Evolutionary conservation across 176 grass and related monocot genomes (phyloP), one percentile per base, ranked within the genome.

Genomic region (Chloris gayana): DNA sequence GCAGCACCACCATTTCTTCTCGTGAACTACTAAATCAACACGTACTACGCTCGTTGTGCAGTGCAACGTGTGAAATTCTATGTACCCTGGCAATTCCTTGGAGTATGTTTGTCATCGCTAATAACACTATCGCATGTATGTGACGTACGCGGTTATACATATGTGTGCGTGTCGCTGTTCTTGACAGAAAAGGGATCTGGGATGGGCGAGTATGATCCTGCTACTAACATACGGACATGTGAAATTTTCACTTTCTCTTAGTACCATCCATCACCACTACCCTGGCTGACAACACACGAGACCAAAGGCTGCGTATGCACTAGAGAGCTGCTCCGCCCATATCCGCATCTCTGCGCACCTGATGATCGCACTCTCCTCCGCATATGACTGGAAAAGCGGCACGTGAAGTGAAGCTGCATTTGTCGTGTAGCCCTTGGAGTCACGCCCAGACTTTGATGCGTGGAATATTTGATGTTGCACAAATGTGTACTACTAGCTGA

Each of bases 391-490:
- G n/a, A 67, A 89, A 78, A 78, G 83, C 67, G 83, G 73, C 87
- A 82, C 87, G 87, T 85, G 87, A n/a, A n/a, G n/a, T n/a, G n/a
- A 89, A 33, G 72, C 25, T 19, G 68, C 46, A 0, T 38, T 82
- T 86, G 88, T 85, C 83, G 24, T 4, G 10, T 89, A 82, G 83
- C 83, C 0, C 83, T 69, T 89, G 88, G 88, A 77, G 5, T 2
- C 67, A 53, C 47, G 11, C 73, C 73, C 83, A 11, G 8, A 51
- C 73, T 73, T 68, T 73, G 88, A 85, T 85, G 73, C 77, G 12
- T 24, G 38, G 87, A 89, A 89, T 85, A 89, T 89, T 85, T 89
- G 38, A 85, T 27, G 87, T 45, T 70, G 49, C 77, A 77, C 19
- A n/a, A 9, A 56, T 56, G 56, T 59, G 56, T 59, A 25, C n/a